A percentile compares a stretch with the other conserved stretches of the same genome.
Conservation (phyloP, 2,329 filamentous ascomycete species). For the Epichloe hybrida region DNA sequence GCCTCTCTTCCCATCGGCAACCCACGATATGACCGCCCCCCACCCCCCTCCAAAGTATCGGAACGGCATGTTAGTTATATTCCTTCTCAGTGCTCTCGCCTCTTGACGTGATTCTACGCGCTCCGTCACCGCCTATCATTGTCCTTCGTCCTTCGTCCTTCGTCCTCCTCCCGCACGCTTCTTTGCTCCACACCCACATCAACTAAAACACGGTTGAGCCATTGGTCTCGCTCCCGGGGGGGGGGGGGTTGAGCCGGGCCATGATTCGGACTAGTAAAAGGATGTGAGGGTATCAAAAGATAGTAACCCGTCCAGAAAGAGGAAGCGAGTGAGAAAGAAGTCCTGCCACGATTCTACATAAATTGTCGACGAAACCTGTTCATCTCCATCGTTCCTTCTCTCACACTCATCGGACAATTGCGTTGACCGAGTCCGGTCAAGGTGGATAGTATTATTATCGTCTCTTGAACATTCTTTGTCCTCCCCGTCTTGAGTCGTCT, state of each 20-base stretch:
- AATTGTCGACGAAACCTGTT: background rate
- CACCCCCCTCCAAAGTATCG: background rate
- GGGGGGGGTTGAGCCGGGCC: background rate
- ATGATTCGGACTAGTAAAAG: background rate
- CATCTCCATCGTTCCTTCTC: background rate
- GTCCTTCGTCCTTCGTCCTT: background rate
- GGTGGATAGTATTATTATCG: background rate
- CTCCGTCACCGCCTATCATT: background rate
- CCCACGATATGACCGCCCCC: no score
- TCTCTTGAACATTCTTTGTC: background rate
- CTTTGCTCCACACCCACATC: background rate
- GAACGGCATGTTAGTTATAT: background rate
- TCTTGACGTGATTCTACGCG: background rate
- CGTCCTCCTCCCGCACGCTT: background rate
- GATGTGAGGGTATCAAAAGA: background rate
- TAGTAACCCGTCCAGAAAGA: background rate
- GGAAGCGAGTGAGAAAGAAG: background rate
- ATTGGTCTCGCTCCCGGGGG: background rate
- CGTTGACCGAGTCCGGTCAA: background rate
- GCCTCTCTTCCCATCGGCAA: background rate
- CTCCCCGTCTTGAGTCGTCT: background rate
- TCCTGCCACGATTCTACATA: background rate
- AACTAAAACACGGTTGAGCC: background rate
- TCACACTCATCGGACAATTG: background rate
- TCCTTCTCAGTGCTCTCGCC: background rate